Evolutionary conservation across 139 green algal genomes (phyloP).

Genomic region (Chlorella sp.): DNA sequence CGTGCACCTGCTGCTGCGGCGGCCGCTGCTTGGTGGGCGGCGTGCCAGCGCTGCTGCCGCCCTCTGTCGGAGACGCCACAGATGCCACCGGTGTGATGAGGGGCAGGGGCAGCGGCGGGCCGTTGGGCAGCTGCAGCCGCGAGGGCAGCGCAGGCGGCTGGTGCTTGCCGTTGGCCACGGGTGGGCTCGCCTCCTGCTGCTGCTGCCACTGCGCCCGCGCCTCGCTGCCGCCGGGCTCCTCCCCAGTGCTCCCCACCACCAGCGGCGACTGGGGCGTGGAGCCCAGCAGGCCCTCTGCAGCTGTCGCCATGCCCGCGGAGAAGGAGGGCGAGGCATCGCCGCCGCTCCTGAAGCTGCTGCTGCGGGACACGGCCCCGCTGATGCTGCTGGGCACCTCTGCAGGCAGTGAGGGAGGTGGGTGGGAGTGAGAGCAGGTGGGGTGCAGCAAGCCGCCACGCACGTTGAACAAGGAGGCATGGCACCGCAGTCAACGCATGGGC

Average conservation of each 20-base stretch:
- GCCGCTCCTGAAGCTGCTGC: slow-evolving; percentile 23
- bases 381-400: slow-evolving; percentile 29
- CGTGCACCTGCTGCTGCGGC: background rate
- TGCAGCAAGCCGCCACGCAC: background rate
- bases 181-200: background rate
- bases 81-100: slow-evolving; percentile 17
- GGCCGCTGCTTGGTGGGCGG: background rate
- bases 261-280: background rate
- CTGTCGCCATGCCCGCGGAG: background rate
- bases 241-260: background rate
- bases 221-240: background rate
- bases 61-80: no score
- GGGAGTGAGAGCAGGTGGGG: background rate
- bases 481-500: no score
- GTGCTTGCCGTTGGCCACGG: background rate
- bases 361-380: slow-evolving; percentile 15
- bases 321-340: slow-evolving; percentile 9
- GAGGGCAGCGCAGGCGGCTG: background rate
- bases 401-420: background rate
- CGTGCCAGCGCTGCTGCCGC: background rate
- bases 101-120: slow-evolving; percentile 5
- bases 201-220: background rate
- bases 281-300: background rate
- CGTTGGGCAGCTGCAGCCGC: background rate
- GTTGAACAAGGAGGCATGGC: no score